Evolutionary conservation across 2,329 filamentous ascomycete genomes (phyloP).

Genomic region (Talaromyces atroroseus): DNA sequence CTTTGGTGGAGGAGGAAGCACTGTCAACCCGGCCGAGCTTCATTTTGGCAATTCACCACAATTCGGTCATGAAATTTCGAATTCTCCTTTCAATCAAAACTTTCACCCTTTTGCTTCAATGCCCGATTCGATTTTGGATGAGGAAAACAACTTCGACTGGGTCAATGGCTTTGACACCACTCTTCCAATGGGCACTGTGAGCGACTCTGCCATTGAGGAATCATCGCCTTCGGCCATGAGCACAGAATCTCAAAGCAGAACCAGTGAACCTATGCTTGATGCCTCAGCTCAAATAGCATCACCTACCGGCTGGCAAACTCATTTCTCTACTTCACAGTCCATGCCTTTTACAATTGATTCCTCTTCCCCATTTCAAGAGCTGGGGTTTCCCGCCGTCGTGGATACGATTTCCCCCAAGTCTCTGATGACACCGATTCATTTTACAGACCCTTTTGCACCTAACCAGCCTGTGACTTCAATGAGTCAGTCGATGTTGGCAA

Average conservation of each 20-base stretch:
- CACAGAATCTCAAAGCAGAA: conserved; percentile 75
- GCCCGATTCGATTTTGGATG: conserved; percentile 53
- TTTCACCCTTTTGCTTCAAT: conserved; percentile 47
- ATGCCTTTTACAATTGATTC: conserved; percentile 72
- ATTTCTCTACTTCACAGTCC: conserved; percentile 57
- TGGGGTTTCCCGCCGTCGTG: conserved; percentile 55
- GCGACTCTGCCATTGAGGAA: conserved; percentile 79
- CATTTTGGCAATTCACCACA: conserved; percentile 79
- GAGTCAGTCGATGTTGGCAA: conserved; percentile 66
- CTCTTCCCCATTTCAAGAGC: conserved; percentile 68
- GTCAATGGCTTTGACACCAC: conserved; percentile 73
- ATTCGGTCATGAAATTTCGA: conserved; percentile 36
- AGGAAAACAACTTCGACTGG: conserved; percentile 81
- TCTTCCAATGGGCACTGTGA: conserved; percentile 62
- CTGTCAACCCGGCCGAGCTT: conserved; percentile 62
- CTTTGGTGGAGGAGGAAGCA: conserved; percentile 35
- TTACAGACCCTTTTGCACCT: conserved; percentile 66
- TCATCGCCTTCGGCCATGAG: conserved; percentile 96
- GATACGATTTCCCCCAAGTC: conserved; percentile 74
- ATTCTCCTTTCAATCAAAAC: conserved; percentile 37
- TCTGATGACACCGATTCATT: conserved; percentile 62
- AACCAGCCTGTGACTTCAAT: conserved; percentile 70
- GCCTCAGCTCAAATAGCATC: conserved; percentile 58
- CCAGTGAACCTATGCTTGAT: conserved; percentile 84
- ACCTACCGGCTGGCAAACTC: conserved; percentile 60